Base-by-base conservation (phyloP, 768 basidiomycete genomes). In the Dioszegia aurantiaca region DNA sequence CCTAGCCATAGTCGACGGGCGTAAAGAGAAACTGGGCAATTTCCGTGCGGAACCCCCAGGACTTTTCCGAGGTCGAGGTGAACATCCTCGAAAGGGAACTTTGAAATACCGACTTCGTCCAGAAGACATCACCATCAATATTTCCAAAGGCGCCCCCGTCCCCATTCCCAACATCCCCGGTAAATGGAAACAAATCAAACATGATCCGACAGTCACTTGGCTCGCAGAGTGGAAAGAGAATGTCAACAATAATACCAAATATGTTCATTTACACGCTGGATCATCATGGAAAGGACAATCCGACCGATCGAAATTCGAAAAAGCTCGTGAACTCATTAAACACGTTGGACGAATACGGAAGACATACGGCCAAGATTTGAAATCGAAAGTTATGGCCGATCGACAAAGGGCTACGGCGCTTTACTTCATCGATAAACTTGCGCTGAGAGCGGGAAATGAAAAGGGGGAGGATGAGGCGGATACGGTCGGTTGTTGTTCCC, bases 381-480 rank as follows among this genome's bases (percentile, higher is more conserved):
- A 84, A 78, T 86, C 83, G 52, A 98, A 95, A 77, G 84, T 91
- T 58, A 98, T 91, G 88, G 88, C 86, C 10, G 87, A 90, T 63
- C 86, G 95, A 31, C 94, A 98, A 78, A 86, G 94, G 24, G 95
- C 95, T n/a, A 98, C 94, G 0, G 89, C 95, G 16, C 89, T 99
- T 87, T 99, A 99, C 77, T 90, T 99, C 79, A 98, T 99, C 70
- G 95, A 99, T 78, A 85, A 85, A 71, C 83, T 97, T 33, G 95
- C 95, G 33, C 87, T 99, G 76, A 89, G 95, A 82, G 93, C 93
- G 45, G 95, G 95, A 63, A 98, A 98, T 78, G 95, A 99, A 80
- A 99, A 99, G 78, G 95, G 94, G 42, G 95, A 97, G 70, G 95
- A 99, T 66, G 95, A 98, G 78, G 95, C 95, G 1, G 95, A 99